Evolutionary conservation across 2,329 filamentous ascomycete genomes (phyloP), one percentile per base, ranked within the genome.

Genomic region (Phaeoacremonium minimum): DNA sequence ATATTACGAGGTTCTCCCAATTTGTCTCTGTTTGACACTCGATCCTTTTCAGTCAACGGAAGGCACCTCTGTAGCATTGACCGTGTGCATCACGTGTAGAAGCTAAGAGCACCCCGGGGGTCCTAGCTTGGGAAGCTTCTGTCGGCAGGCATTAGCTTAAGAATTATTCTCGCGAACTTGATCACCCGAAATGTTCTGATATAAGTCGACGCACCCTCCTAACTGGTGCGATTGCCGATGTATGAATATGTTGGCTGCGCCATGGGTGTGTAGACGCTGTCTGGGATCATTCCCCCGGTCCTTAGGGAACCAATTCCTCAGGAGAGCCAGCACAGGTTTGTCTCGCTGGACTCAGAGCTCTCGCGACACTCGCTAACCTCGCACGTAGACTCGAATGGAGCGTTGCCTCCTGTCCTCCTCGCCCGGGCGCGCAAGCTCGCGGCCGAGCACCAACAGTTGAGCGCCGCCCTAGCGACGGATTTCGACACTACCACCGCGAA

Each of bases 401-500:
- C 52, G 11, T 64, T 78, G 15, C 73, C 77, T 1, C 62, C 67
- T 8, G 69, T 71, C 29, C 69, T 85, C 36, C 69, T 85, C 39
- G 66, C 71, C 29, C 74, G 81, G 43, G 81, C 81, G 7, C 68
- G 71, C 19, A 66, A 66, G 41, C 61, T 85, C 30, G 65, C 76
- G 0, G 60, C 61, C 45, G 80, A 85, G 46, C 73, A 84, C 49
- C 64, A 70, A 18, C 57, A 64, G 30, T 65, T 85, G n/a, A 65
- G 67, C 33, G 56, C 56, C 17, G 56, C 66, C 14, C 69, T 83
- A 15, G 67, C 67, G 29, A 60, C 64, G 18, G 61, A 65, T 32
- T 85, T 81, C 51, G 76, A 83, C 46, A 49, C 67, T 1, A 69
- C 70, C 35, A 69, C 66, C 4, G 77, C 79, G 0, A 80, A 76